phyloP scores from a whole-genome alignment of 2,329 filamentous ascomycete species.

The Phyllachora maydis region DNA sequence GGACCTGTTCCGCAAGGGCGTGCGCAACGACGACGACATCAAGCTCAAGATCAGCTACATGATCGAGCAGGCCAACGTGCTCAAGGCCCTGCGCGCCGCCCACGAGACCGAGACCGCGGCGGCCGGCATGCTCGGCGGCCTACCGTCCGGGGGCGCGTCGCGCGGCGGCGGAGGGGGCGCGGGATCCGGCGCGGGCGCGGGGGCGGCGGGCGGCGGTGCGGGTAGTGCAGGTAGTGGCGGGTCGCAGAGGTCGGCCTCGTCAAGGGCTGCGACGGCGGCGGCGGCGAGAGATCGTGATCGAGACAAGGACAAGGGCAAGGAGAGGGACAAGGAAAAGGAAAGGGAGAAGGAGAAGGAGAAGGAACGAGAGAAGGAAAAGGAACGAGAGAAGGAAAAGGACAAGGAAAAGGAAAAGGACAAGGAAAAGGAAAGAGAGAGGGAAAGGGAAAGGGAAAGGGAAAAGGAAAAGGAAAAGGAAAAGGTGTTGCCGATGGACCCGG shows the following conservation, averaged over 20 bases:
- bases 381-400: no score
- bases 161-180: conserved; percentile 6
- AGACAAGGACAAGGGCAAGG: conserved; percentile 2
- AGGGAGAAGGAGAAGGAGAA: conserved; percentile 2
- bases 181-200: conserved; percentile 4
- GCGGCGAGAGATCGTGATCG: conserved; percentile 1
- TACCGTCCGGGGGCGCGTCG: conserved; percentile 5
- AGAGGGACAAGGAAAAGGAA: not conserved
- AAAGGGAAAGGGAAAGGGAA: conserved; percentile 7
- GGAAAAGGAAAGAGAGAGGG: no score
- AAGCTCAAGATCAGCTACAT: conserved; percentile 13
- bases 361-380: conserved; percentile 2
- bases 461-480: conserved; percentile 10
- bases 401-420: no score
- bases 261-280: conserved; percentile 7
- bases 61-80: conserved; percentile 16
- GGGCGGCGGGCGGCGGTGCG: conserved; percentile 4
- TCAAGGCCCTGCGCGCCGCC: conserved; percentile 17
- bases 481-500: conserved; percentile 14
- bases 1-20: conserved; percentile 8
- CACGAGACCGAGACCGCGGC: conserved; percentile 12
- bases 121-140: no score
- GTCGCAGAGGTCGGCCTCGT: conserved; percentile 11
- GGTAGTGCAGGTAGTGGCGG: conserved; percentile 11
- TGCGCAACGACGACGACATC: conserved; percentile 12